phyloP scores from a whole-genome alignment of 129 eudicot genomes.

The Artemisia tridentata region DNA sequence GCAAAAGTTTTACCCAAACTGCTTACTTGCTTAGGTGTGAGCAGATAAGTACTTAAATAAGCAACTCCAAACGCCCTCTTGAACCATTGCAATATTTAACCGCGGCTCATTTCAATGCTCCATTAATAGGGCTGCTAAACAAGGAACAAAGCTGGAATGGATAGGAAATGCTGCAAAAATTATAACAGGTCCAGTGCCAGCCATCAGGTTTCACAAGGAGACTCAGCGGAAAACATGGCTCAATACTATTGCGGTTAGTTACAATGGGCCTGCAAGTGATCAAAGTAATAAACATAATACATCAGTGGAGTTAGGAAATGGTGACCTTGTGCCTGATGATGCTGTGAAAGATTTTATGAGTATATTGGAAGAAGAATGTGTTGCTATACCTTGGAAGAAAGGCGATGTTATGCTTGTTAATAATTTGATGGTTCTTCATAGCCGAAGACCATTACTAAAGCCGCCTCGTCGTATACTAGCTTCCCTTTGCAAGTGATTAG shows the following conservation, averaged over 20 bases:
- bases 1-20: too few species aligned
- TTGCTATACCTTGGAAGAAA: conserved; percentile 25
- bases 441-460: conserved; percentile 5
- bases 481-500: conserved; percentile 18
- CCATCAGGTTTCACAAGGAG: conserved; percentile 8
- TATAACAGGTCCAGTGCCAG: conserved; percentile 26
- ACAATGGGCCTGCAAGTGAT: background rate
- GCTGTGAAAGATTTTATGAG: conserved; percentile 3
- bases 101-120: background rate
- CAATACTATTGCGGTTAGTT: conserved; percentile 45
- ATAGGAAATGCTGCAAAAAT: conserved; percentile 25
- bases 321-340: background rate
- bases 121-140: conserved; percentile 21
- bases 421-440: conserved; percentile 14
- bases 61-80: background rate
- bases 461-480: conserved; percentile 21
- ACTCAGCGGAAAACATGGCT: conserved; percentile 27
- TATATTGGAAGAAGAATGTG: conserved; percentile 25
- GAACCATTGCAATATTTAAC: background rate
- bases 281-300: conserved; percentile 29
- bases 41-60: too few species aligned
- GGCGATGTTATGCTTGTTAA: conserved; percentile 23
- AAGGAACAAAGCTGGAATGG: conserved; percentile 29
- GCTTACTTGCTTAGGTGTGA: too few species aligned
- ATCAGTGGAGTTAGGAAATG: conserved; percentile 34